Percentiles rank a stretch among this genome's conserved stretches.
Conservation (phyloP, 2,329 filamentous ascomycete species). For the Fusarium sacchari region DNA sequence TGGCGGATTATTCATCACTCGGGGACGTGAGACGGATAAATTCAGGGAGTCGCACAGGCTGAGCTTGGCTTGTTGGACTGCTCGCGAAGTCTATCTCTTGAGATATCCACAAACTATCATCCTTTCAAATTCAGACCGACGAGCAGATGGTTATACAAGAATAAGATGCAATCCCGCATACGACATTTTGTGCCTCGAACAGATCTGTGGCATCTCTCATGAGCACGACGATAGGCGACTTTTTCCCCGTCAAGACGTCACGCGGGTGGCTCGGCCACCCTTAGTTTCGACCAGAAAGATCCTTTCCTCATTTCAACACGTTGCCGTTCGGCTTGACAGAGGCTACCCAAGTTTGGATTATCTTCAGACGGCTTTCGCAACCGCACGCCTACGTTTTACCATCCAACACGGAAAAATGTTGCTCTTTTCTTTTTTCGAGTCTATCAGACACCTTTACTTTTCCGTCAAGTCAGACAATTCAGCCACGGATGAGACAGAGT, state of each 20-base stretch:
- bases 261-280: not conserved
- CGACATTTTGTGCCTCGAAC: not conserved
- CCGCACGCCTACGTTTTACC: not conserved
- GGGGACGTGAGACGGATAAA: not conserved
- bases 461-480: not conserved
- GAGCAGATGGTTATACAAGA: not conserved
- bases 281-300: accelerated
- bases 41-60: not conserved
- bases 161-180: not conserved
- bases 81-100: not conserved
- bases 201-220: not conserved
- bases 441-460: not conserved
- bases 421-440: not conserved
- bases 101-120: not conserved
- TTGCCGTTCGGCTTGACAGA: not conserved
- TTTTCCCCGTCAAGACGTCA: accelerated
- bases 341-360: not conserved
- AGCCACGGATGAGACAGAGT: not conserved
- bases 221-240: accelerated
- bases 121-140: not conserved
- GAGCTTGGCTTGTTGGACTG: not conserved
- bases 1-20: not conserved
- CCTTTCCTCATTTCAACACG: not conserved
- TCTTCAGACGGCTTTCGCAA: not conserved
- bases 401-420: not conserved